Percentiles rank a stretch among this genome's conserved stretches.
phyloP scores from a whole-genome alignment of 768 basidiomycete species.

The Mycena capillaripes region DNA sequence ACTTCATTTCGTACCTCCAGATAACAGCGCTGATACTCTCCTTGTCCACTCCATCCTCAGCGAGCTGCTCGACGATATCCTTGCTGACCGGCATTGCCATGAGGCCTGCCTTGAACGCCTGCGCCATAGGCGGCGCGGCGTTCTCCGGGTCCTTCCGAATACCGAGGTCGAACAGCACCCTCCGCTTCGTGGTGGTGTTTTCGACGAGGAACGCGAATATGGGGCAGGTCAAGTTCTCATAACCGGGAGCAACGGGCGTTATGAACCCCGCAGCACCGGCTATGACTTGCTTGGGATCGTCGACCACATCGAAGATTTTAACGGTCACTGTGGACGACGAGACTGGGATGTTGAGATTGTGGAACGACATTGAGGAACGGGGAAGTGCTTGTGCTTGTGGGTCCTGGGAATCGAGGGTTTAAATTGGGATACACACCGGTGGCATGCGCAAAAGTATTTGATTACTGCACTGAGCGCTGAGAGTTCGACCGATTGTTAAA shows the following conservation, averaged over 20 bases:
- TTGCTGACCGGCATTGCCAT: conserved; percentile 7
- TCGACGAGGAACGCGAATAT: conserved; percentile 33
- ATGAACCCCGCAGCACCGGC: conserved; percentile 11
- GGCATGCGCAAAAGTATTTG: too few species aligned
- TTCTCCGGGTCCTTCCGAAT: conserved; percentile 26
- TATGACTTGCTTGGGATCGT: conserved; percentile 1
- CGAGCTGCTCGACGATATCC: conserved; percentile 24
- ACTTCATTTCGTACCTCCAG: too few species aligned
- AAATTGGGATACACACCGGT: too few species aligned
- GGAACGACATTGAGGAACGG: conserved; percentile 11
- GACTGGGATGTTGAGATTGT: conserved; percentile 24
- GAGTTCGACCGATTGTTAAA: too few species aligned
- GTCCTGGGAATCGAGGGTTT: not conserved
- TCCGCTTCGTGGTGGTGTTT: conserved; percentile 7
- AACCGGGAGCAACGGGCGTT: conserved; percentile 25
- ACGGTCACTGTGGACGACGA: conserved; percentile 31
- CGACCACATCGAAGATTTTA: conserved; percentile 27
- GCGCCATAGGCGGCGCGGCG: conserved; percentile 9
- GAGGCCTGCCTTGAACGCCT: not conserved
- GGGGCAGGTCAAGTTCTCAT: conserved; percentile 23
- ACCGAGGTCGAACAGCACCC: conserved; percentile 34
- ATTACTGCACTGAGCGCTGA: too few species aligned
- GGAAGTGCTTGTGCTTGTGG: not conserved
- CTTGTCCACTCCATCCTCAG: conserved; percentile 8
- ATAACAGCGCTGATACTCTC: conserved; percentile 22